Base-by-base conservation (phyloP, 2,329 filamentous ascomycete genomes). In the Trichothecium roseum region DNA sequence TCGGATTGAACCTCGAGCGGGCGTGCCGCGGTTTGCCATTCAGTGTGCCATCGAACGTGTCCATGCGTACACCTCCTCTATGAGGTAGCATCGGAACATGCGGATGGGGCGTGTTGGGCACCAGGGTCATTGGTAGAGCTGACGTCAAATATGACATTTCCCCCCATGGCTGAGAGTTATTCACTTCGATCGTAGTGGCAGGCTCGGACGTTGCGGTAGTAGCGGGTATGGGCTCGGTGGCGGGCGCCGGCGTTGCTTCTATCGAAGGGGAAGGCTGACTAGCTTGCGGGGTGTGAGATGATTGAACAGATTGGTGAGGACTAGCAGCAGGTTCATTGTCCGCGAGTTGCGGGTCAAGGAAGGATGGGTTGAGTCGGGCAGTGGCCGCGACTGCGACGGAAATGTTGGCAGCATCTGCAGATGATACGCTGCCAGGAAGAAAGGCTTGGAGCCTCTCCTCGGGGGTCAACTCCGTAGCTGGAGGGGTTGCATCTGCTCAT, bases 311-410 rank as follows among this genome's bases (percentile, higher is more conserved):
- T 18, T 34, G 34, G 5, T 39, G 39, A 34, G 45, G 35, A 9
- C 42, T 39, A 5, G 44, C 42, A 13, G 49, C 41, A 10, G 42
- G 15, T 38, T 43, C 15, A 48, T 36, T 30, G 32, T 31, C 35
- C 10, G 41, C 50, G 26, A 69, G 53, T 36, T 68, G 64, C 2
- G 71, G 69, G 40, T 77, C 72, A 34, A 77, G 61, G 15, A 74
- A 63, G 1, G 66, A 63, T 2, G 67, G 64, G 32, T 72, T 68
- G 5, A 78, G 54, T 30, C 72, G 68, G 30, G 72, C 71, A 1
- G 72, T 62, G 2, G 70, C 72, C 1, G 72, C 72, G 14, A 66
- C 72, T 2, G 72, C 72, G 39, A 75, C 69, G 2, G 68, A 69
- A 35, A 76, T 56, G 30, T 67, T 69, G 1, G 69, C 57, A 1